These are phyloP conservation scores for Alternaria brassicae DNA, from an alignment of 2,329 filamentous ascomycete species.

Conservation along the genomic window DNA sequence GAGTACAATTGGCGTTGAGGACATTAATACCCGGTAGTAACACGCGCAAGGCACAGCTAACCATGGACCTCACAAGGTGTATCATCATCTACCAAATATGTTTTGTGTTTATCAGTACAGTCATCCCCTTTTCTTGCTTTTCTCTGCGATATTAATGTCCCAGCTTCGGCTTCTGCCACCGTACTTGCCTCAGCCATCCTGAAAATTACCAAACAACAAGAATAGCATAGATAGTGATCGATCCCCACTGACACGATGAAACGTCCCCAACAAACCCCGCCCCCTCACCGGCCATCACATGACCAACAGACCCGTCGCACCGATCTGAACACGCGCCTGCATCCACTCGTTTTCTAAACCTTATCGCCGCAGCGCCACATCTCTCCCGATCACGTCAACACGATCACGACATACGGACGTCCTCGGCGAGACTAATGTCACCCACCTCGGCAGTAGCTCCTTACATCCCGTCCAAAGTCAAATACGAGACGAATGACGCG, in stretches of 20 bases:
- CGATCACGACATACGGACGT: neutral
- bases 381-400: neutral
- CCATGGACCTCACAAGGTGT: neutral
- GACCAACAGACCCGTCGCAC: neutral
- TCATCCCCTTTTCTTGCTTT: neutral
- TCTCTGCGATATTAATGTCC: neutral
- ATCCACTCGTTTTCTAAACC: neutral
- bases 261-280: neutral
- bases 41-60: neutral
- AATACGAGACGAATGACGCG: constrained; percentile 3
- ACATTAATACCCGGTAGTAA: neutral
- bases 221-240: neutral
- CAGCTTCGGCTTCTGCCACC: neutral
- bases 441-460: neutral
- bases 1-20: constrained; percentile 5
- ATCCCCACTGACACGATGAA: neutral
- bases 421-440: neutral
- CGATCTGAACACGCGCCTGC: neutral
- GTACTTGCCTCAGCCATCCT: neutral
- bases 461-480: neutral
- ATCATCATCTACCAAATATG: neutral
- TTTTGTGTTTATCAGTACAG: neutral
- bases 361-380: neutral
- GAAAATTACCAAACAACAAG: neutral
- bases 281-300: neutral